These are phyloP conservation scores for Phialemoniopsis sp. DNA, from an alignment of 2,329 filamentous ascomycete species.

Conservation along the genomic window DNA sequence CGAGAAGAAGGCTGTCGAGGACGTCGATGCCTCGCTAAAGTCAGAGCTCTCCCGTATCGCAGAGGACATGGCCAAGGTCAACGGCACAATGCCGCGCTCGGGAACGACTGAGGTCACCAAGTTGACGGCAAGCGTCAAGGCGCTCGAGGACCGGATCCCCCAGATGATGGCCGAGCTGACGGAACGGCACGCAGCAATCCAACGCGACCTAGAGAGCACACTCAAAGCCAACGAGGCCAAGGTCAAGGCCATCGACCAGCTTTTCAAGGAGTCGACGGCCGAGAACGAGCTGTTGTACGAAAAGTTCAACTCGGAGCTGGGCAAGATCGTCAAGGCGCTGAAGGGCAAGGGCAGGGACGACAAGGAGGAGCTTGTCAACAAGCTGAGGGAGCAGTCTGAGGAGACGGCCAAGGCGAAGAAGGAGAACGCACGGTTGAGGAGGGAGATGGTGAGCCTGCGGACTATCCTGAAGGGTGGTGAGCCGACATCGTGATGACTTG, in stretches of 20 bases:
- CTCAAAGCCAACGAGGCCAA: constrained; percentile 74
- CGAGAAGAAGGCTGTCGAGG: constrained; percentile 71
- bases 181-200: constrained; percentile 58
- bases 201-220: constrained; percentile 67
- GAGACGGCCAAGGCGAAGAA: constrained; percentile 75
- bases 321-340: constrained; percentile 74
- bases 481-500: background rate
- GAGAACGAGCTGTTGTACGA: constrained; percentile 94
- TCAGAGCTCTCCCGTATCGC: constrained; percentile 77
- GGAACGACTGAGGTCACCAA: constrained; percentile 39
- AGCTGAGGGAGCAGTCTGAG: constrained; percentile 70
- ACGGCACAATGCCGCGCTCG: constrained; percentile 25
- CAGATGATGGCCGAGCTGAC: constrained; percentile 53
- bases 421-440: constrained; percentile 78
- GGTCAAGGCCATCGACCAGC: constrained; percentile 76
- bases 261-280: constrained; percentile 81
- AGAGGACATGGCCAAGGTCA: constrained; percentile 67
- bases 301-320: constrained; percentile 86
- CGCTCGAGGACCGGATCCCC: constrained; percentile 66
- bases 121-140: constrained; percentile 53
- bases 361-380: constrained; percentile 70
- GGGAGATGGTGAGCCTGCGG: constrained; percentile 72
- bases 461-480: constrained; percentile 43
- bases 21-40: constrained; percentile 65
- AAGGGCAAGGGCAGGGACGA: constrained; percentile 70